phyloP scores from a whole-genome alignment of 495 filamentous ascomycete species.

The Haplographium delicatum region DNA sequence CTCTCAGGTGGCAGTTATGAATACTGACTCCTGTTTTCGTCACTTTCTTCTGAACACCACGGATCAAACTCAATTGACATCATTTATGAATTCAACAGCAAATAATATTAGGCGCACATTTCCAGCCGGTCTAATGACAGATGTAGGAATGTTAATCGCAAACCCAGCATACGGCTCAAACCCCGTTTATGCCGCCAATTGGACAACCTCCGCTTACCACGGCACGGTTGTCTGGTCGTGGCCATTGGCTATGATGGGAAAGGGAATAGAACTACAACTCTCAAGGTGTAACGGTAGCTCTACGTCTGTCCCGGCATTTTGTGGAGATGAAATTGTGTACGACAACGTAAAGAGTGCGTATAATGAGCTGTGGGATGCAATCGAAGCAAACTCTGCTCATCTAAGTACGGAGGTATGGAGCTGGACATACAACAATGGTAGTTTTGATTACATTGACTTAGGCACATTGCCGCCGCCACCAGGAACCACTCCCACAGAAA shows the following conservation, averaged over 20 bases:
- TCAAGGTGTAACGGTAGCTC: constrained; percentile 39
- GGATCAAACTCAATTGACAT: constrained; percentile 49
- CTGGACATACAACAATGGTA: constrained; percentile 47
- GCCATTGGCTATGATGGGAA: constrained; percentile 61
- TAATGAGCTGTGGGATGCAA: constrained; percentile 54
- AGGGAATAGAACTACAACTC: constrained; percentile 45
- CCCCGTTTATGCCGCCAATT: constrained; percentile 45
- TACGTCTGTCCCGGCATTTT: constrained; percentile 39
- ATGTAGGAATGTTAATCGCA: constrained; percentile 52
- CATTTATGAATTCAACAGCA: constrained; percentile 49
- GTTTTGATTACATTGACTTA: constrained; percentile 46
- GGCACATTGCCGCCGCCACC: constrained; percentile 47
- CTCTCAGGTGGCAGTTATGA: constrained; percentile 51
- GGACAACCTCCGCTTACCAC: constrained; percentile 53
- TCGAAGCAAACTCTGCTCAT: constrained; percentile 47
- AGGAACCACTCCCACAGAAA: constrained; percentile 41
- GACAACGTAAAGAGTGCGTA: constrained; percentile 50
- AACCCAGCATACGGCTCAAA: constrained; percentile 56
- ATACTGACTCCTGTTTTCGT: constrained; percentile 61
- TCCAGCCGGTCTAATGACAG: constrained; percentile 53
- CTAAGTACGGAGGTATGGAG: constrained; percentile 59
- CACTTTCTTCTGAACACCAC: constrained; percentile 58
- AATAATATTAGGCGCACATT: constrained; percentile 52
- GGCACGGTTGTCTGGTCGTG: constrained; percentile 64
- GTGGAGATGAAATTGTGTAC: constrained; percentile 38